Evolutionary conservation across 1,284 basidiomycete genomes (phyloP).

Genomic region (Melampsora occidentalis): DNA sequence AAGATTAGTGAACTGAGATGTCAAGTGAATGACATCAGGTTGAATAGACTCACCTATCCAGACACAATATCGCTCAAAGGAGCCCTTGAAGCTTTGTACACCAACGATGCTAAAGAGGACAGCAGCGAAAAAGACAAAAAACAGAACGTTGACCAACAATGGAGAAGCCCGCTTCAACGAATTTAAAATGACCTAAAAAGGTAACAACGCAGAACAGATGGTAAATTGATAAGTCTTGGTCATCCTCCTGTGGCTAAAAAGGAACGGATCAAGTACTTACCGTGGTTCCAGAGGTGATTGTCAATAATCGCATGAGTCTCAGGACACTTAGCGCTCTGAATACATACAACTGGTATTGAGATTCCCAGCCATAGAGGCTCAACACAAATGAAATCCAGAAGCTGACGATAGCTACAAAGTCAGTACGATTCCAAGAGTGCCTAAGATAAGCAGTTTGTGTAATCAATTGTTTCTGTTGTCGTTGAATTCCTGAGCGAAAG

Average conservation of each 20-base stretch:
- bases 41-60: slow-evolving; percentile 51
- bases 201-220: neutral
- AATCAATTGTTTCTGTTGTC: slow-evolving; percentile 42
- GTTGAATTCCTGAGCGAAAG: slow-evolving; percentile 33
- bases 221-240: neutral
- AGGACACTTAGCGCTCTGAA: slow-evolving; percentile 88
- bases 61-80: slow-evolving; percentile 63
- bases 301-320: slow-evolving; percentile 74
- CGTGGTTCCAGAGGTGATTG: slow-evolving; percentile 89
- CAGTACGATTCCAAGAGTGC: slow-evolving; percentile 90
- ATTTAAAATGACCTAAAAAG: slow-evolving; percentile 75
- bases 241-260: neutral
- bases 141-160: slow-evolving; percentile 78
- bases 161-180: slow-evolving; percentile 88
- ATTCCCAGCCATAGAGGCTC: slow-evolving; percentile 68
- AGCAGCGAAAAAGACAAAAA: slow-evolving; percentile 88
- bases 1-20: too few species aligned
- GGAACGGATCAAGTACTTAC: slow-evolving; percentile 16
- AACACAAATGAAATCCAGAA: slow-evolving; percentile 76
- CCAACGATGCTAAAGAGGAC: slow-evolving; percentile 80
- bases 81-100: slow-evolving; percentile 83
- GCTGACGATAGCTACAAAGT: slow-evolving; percentile 74
- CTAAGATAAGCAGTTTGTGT: slow-evolving; percentile 68
- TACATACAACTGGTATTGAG: slow-evolving; percentile 56
- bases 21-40: slow-evolving; percentile 4